Evolutionary conservation across 2,329 filamentous ascomycete species (phyloP).

Genomic region (Diaporthe citrichinensis): DNA sequence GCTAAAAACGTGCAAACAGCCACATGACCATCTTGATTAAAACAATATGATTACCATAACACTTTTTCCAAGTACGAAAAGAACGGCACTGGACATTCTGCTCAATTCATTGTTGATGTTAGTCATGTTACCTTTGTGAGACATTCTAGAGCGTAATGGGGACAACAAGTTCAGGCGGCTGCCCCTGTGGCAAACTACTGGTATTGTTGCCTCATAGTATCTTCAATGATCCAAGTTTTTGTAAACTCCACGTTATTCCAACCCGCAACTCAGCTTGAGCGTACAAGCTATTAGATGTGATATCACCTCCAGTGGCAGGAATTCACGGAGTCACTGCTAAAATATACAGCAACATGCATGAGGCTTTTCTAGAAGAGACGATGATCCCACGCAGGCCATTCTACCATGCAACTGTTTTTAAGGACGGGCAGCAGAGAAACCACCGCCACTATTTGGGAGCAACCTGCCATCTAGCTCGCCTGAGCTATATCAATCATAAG

Average conservation of each 20-base stretch:
- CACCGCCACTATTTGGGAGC: background rate
- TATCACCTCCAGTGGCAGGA: background rate
- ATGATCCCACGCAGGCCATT: background rate
- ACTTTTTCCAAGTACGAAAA: too few relatives aligned
- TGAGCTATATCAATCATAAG: background rate
- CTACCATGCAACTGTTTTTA: background rate
- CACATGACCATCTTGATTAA: too few relatives aligned
- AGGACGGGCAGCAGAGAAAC: background rate
- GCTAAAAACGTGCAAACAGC: too few relatives aligned
- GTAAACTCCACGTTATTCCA: background rate
- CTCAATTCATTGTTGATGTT: too few relatives aligned
- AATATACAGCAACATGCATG: background rate
- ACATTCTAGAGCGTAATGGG: too few relatives aligned
- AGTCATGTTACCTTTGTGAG: too few relatives aligned
- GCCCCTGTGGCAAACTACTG: background rate
- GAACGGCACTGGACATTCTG: too few relatives aligned
- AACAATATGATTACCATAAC: too few relatives aligned
- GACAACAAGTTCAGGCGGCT: too few relatives aligned
- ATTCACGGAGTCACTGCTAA: background rate
- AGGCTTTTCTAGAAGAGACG: background rate
- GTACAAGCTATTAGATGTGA: background rate
- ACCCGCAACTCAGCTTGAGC: background rate
- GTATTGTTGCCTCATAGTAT: background rate
- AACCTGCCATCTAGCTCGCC: background rate
- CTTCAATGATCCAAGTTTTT: too few relatives aligned